These are phyloP conservation scores for Hirsutella thompsonii DNA, from an alignment of 2,329 filamentous ascomycete genomes.

Conservation along the genomic window DNA sequence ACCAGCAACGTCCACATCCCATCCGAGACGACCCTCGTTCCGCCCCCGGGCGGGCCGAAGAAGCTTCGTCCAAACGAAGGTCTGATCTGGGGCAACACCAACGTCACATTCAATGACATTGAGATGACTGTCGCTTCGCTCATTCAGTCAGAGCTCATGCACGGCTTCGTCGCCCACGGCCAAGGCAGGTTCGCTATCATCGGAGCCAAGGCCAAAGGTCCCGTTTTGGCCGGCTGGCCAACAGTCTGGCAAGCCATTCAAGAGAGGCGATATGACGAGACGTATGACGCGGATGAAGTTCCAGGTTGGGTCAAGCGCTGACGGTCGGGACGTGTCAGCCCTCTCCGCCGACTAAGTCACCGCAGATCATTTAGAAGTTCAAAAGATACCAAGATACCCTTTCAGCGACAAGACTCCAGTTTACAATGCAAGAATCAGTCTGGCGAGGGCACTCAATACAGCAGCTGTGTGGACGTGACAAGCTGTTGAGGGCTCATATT, in stretches of 20 bases:
- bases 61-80: slow-evolving; percentile 44
- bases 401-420: too few species aligned
- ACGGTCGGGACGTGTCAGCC: not conserved
- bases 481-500: too few species aligned
- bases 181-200: slow-evolving; percentile 70
- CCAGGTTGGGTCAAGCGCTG: slow-evolving; percentile 59
- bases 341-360: too few species aligned
- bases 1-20: slow-evolving; percentile 28
- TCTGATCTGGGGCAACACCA: slow-evolving; percentile 49
- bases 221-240: slow-evolving; percentile 64
- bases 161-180: slow-evolving; percentile 72
- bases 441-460: too few species aligned
- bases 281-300: slow-evolving; percentile 49
- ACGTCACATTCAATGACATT: slow-evolving; percentile 49
- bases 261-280: slow-evolving; percentile 44
- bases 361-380: too few species aligned
- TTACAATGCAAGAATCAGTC: too few species aligned
- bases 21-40: slow-evolving; percentile 28
- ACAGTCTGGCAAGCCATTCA: slow-evolving; percentile 56
- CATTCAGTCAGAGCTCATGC: slow-evolving; percentile 67
- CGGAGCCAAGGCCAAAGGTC: slow-evolving; percentile 55
- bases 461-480: too few species aligned
- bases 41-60: slow-evolving; percentile 32
- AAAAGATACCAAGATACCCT: too few species aligned
- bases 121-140: slow-evolving; percentile 67